Base-by-base conservation (phyloP, 2,329 filamentous ascomycete genomes). In the Botrytis medusae region DNA sequence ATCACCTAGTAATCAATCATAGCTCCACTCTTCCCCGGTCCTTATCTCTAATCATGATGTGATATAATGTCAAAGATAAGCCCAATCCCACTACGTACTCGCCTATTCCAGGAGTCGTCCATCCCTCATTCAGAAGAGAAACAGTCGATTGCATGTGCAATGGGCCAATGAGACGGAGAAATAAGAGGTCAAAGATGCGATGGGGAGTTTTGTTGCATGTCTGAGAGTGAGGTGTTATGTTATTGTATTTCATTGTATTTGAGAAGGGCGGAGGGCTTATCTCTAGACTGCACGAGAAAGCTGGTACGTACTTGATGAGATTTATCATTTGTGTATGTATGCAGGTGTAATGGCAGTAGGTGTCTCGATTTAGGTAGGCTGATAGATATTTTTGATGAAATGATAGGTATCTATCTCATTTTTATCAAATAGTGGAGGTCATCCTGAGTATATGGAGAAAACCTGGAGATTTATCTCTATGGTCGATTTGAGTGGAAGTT, bases 101-200 rank as follows among this genome's bases (percentile, higher is more conserved):
- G 64, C 64, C 64, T 67, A 67, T 67, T 67, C 40, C 64, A 67
- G 64, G 64, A 54, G 64, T 34, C 32, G 42, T 29, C 46, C 48
- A 67, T 48, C 34, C 60, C 59, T 8, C 22, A 62, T 62, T 62
- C 22, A n/a, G 48, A 18, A 59, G 22, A n/a, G 51, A 29, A 37
- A 22, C n/a, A 22, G 54, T 34, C 16, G 34, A 57, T 57, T 57
- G 51, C 51, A 57, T 57, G 51, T 57, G 51, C 51, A 18, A 14
- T n/a, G 46, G 8, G 34, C 67, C 67, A 69, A 69, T 69, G 20
- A 32, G 18, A 34, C 12, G 8, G 37, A 18, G 37, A 62, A 62
- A n/a, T 18, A n/a, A 20, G 25, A 18, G n/a, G 32, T 8, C n/a
- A 29, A 9, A 57, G 37, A 59, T 42, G 14, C 6, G 9, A 59